Conservation (phyloP, 371 early-diverging fungal species). For the Smittium mucronatum region DNA sequence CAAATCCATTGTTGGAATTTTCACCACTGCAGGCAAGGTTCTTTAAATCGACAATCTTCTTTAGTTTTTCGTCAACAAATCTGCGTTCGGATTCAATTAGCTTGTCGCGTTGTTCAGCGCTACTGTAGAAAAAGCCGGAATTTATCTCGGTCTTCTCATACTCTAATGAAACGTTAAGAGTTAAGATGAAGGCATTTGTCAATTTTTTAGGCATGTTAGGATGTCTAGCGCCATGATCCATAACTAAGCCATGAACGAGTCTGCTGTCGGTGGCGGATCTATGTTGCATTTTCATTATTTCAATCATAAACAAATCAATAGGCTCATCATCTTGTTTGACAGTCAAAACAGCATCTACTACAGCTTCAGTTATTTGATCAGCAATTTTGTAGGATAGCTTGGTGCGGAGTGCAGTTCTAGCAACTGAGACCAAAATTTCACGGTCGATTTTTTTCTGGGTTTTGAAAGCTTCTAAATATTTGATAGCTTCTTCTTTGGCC, state of each 20-base stretch:
- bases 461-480: slow-evolving; percentile 81
- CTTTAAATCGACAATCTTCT: slow-evolving; percentile 93
- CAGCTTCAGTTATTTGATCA: slow-evolving; percentile 83
- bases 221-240: slow-evolving; percentile 99
- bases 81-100: slow-evolving; percentile 96
- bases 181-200: slow-evolving; percentile 84
- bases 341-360: slow-evolving; percentile 91
- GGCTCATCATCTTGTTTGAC: slow-evolving; percentile 65
- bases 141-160: slow-evolving; percentile 99
- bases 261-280: slow-evolving; percentile 89
- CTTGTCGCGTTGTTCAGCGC: slow-evolving; percentile 96
- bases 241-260: slow-evolving; percentile 92
- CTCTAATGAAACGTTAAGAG: slow-evolving; percentile 97
- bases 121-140: slow-evolving; percentile 98
- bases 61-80: slow-evolving; percentile 88
- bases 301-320: slow-evolving; percentile 99
- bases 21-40: slow-evolving; percentile 75
- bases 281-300: slow-evolving; percentile 99
- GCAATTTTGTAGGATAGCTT: slow-evolving; percentile 88
- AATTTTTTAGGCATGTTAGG: slow-evolving; percentile 98
- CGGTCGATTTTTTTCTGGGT: slow-evolving; percentile 65
- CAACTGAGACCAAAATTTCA: slow-evolving; percentile 81
- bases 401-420: slow-evolving; percentile 90
- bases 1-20: slow-evolving; percentile 73
- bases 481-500: slow-evolving; percentile 86